Base-by-base conservation (phyloP, 805 yeast genomes). In the Scheffersomyces coipomensis region DNA sequence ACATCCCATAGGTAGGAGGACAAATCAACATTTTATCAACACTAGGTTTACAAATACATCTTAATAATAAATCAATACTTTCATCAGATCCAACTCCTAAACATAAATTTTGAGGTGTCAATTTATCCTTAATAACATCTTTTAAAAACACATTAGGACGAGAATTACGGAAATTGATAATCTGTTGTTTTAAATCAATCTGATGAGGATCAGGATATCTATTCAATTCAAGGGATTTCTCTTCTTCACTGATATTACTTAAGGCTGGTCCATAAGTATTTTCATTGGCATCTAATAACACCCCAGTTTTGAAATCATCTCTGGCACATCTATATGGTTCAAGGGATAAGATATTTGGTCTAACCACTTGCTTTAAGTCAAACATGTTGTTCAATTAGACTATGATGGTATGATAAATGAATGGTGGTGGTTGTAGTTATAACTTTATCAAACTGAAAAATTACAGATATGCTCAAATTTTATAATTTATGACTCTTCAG, bases 1-100 rank as follows among this genome's bases (percentile, higher is more conserved):
- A 93, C 99, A 93, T 93, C 5, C 98, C 97, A 56, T 93, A 93
- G 0, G 99, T 93, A 31, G 99, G 98, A 2, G 98, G 97, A 60
- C 96, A 83, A 1, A 80, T 79, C 50, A 93, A 65, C 55, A 93
- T 64, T 58, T 88, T 91, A 44, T 90, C 97, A 46, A 70, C 73
- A 2, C 85, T 86, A 2, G 99, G 99, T 4, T 62, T 68, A 55
- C 97, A 87, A 38, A 85, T 76, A 39, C 95, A 87, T 52, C 99
- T 72, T 45, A 93, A 82, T 39, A 91, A 64, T 29, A 93, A 76
- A 58, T 93, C 99, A 44, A 93, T 89, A 53, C 93, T 81, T 63
- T 93, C 99, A 61, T 93, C 99, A 1, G 97, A 90, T 1, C 99
- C 99, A 10, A 93, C 99, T 32, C 99, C 99, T 24, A 93, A 73